Percentiles rank a stretch among this genome's conserved stretches.
Conservation (phyloP, 306 rosid genomes). For the Casuarina cunninghamiana region DNA sequence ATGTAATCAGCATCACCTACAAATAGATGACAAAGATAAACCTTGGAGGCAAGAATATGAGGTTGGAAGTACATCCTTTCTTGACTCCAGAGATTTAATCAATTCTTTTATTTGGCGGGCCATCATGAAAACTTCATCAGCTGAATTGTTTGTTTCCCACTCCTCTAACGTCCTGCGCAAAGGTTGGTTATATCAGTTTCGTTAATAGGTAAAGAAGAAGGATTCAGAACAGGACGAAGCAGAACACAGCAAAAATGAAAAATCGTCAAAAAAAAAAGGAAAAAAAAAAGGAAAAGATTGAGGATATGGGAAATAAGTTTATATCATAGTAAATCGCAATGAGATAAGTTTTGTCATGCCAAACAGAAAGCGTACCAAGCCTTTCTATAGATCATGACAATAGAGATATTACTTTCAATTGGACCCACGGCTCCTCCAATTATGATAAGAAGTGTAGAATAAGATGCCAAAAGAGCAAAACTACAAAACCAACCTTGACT, state of each 20-base stretch:
- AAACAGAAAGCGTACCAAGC: too few relatives aligned
- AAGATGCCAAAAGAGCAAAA: constrained; percentile 6
- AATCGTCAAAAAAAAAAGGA: neutral
- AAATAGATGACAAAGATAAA: constrained; percentile 63
- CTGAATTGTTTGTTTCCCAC: constrained; percentile 59
- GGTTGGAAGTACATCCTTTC: constrained; percentile 59
- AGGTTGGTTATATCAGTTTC: neutral
- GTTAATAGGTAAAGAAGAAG: neutral
- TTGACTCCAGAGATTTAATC: constrained; percentile 43
- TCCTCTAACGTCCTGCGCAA: constrained; percentile 77
- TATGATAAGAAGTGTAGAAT: neutral
- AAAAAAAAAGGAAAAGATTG: too few relatives aligned
- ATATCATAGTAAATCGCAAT: too few relatives aligned
- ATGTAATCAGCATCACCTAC: constrained; percentile 24
- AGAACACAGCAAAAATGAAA: neutral
- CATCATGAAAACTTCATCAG: constrained; percentile 78
- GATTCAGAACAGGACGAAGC: neutral
- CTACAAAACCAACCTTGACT: constrained; percentile 53
- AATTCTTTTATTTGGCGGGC: constrained; percentile 58
- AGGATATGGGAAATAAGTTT: neutral
- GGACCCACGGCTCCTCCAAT: neutral
- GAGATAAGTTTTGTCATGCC: too few relatives aligned
- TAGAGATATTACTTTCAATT: neutral
- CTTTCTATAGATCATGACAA: neutral
- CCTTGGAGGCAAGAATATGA: constrained; percentile 68